Base-by-base conservation (phyloP, 768 basidiomycete species). In the Agrocybe chaxingu region DNA sequence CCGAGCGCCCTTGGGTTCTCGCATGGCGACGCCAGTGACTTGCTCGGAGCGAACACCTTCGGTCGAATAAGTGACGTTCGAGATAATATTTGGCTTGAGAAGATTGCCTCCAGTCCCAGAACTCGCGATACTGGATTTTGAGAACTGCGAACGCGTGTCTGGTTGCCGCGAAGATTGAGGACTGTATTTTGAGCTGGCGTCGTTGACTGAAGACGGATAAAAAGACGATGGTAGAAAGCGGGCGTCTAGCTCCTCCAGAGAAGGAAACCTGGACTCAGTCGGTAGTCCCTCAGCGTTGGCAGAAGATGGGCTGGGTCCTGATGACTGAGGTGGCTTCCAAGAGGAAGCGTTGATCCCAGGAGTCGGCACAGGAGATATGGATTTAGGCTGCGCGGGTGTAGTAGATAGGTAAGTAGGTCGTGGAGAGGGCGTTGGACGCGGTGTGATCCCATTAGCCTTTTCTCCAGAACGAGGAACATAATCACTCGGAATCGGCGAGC, bases 241-340 rank as follows among this genome's bases (percentile, higher is more conserved):
- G 2, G 81, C 78, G 65, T 92, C 87, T 5, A 95, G 71, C 52
- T 89, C 87, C 63, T 96, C 94, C 37, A 97, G 70, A 0, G 94
- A 89, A 0, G 94, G 94, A 65, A 90, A 97, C 46, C 90, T 78
- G 30, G 82, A 77, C 65, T 94, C 92, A 12, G 74, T 78, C 38
- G 78, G 70, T 18, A 76, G 62, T 30, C 76, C 72, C 16, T 76
- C 72, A 36, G 62, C 60, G 36, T 70, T 55, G 18, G 60, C 45
- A 7, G 59, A 42, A 11, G 61, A 36, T 9, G 60, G 71, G 12
- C 60, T 62, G 51, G 75, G 62, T 16, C 63, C 55, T 8, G 65
- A 53, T 7, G 65, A 60, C 19, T 66, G 58, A 41, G 71, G 63
- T 39, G 71, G 50, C 24, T 58, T 53, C 10, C 63, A 64, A 2